Evolutionary conservation across 225 moss, liverwort and hornwort genomes (phyloP).

Genomic region (Physcomitrium patens): DNA sequence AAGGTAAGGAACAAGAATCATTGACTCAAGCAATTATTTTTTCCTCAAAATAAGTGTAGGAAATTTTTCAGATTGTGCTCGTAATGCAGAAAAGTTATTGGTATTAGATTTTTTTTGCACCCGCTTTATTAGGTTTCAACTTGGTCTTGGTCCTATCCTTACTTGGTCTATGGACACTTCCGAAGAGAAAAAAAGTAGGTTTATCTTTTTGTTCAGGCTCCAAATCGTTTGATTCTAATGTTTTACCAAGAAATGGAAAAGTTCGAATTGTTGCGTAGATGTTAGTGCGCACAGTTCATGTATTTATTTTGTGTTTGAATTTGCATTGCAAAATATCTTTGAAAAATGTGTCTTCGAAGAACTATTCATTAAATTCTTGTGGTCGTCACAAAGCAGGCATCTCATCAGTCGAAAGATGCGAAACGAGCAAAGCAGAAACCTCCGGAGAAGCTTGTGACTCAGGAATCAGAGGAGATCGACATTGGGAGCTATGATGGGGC

Average conservation of each 20-base stretch:
- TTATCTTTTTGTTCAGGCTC: background rate
- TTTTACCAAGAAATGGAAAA: background rate
- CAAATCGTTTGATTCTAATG: background rate
- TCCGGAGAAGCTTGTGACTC: conserved; percentile 52
- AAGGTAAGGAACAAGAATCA: conserved; percentile 32
- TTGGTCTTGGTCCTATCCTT: conserved; percentile 14
- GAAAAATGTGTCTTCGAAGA: conserved; percentile 4
- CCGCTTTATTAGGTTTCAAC: background rate
- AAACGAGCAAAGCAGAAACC: conserved; percentile 67
- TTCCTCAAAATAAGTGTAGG: too few relatives aligned
- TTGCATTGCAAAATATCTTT: conserved; percentile 17
- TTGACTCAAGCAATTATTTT: conserved; percentile 2
- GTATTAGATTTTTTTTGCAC: conserved; percentile 14
- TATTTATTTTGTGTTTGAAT: conserved; percentile 1
- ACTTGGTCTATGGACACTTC: background rate
- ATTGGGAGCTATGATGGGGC: conserved; percentile 65
- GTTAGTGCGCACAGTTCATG: conserved; percentile 17
- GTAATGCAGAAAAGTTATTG: background rate
- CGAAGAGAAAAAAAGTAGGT: conserved; percentile 8
- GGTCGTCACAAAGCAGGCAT: conserved; percentile 39
- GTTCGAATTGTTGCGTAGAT: background rate
- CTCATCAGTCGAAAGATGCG: conserved; percentile 66
- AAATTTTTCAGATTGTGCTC: background rate
- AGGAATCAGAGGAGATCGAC: conserved; percentile 78
- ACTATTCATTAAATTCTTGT: conserved; percentile 18